phyloP scores from a whole-genome alignment of 2,329 filamentous ascomycete genomes.

The Venturia oleaginea region DNA sequence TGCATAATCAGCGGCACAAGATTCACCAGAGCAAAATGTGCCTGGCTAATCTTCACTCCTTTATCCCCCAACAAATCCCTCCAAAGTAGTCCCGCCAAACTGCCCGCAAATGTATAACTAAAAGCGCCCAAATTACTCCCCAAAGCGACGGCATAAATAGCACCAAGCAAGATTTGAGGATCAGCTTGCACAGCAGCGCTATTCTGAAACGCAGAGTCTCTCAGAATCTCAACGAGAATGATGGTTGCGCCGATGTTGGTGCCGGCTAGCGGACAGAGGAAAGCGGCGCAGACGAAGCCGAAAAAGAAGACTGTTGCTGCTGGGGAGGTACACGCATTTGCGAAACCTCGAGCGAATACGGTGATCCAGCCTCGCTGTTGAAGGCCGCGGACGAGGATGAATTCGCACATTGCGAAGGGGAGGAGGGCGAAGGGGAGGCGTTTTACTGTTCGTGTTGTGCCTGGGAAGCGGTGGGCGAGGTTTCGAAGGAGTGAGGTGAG shows the following conservation, averaged over 20 bases:
- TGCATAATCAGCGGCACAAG: neutral
- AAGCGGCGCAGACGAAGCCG: neutral
- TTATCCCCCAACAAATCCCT: neutral
- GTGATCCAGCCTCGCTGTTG: slow-evolving; percentile 3
- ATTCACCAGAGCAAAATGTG: neutral
- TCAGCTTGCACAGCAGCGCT: neutral
- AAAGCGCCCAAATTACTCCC: slow-evolving; percentile 3
- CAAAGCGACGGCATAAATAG: neutral
- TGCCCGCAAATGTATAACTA: neutral
- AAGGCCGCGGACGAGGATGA: slow-evolving; percentile 1
- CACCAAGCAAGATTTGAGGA: neutral
- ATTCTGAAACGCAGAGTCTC: neutral
- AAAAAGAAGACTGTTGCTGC: slow-evolving; percentile 4
- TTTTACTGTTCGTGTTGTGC: neutral
- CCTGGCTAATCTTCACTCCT: neutral
- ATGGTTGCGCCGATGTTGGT: slow-evolving; percentile 6
- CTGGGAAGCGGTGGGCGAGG: neutral
- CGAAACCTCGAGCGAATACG: neutral
- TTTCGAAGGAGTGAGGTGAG: neutral
- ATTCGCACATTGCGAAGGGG: slow-evolving; percentile 7
- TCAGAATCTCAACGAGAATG: slow-evolving; percentile 1
- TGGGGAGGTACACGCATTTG: neutral
- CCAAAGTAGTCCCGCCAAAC: neutral
- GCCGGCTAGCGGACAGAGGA: neutral
- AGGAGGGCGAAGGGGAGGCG: slow-evolving; percentile 1